Evolutionary conservation across 225 moss, liverwort and hornwort species (phyloP).

Genomic region (Thuidium tamariscinum): DNA sequence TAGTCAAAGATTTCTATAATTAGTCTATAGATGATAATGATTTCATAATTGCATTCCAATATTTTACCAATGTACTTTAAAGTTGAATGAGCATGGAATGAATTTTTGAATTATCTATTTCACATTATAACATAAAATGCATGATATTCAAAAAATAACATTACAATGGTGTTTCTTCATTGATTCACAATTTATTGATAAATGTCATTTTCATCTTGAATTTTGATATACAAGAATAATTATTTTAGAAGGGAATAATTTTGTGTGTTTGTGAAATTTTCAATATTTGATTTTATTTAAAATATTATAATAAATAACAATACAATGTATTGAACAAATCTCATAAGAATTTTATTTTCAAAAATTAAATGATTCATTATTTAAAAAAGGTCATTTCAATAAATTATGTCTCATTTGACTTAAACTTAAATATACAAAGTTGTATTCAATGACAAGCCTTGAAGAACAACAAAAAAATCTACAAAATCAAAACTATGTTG

Average conservation of each 20-base stretch:
- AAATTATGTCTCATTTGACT: not conserved
- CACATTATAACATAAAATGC: not conserved
- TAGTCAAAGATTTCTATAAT: no score
- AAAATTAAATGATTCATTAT: not conserved
- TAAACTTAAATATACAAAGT: not conserved
- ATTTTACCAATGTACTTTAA: no score
- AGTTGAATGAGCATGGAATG: not conserved
- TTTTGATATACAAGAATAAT: not conserved
- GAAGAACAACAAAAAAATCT: not conserved
- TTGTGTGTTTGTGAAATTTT: accelerated
- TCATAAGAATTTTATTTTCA: not conserved
- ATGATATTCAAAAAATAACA: not conserved
- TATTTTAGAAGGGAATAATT: not conserved
- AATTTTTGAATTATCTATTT: not conserved
- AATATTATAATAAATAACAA: not conserved
- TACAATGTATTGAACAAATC: not conserved
- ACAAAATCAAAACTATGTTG: not conserved
- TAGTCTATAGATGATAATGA: no score
- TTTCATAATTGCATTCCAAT: no score
- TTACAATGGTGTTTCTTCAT: no score
- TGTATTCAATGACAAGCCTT: not conserved
- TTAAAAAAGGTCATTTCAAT: not conserved
- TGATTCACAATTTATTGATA: not conserved
- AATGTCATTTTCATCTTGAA: no score
- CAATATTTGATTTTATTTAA: accelerated